These are phyloP conservation scores for Saccharomyces uvarum DNA, from an alignment of 1,139 yeast species.

Conservation along the genomic window DNA sequence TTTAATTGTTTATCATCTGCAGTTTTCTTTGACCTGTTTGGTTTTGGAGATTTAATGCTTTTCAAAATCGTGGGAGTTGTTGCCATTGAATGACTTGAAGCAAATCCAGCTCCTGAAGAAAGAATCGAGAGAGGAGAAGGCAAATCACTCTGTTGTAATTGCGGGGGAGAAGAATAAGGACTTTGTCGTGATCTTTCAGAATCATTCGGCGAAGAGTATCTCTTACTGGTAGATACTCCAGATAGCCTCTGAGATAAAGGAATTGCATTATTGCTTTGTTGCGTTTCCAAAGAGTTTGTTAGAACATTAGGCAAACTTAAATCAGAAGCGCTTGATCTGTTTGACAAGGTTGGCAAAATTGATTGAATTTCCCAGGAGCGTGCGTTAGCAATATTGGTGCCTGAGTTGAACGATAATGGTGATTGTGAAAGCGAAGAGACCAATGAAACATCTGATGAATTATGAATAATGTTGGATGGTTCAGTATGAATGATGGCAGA, in stretches of 20 bases:
- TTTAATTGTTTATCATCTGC: conserved; percentile 19
- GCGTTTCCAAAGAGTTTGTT: conserved; percentile 6
- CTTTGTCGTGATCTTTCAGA: conserved; percentile 4
- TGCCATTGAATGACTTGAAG: conserved; percentile 1
- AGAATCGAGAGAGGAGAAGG: background rate
- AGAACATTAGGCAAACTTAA: conserved; percentile 7
- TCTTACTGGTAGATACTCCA: background rate
- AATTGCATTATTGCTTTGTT: conserved; percentile 1
- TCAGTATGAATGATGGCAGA: background rate
- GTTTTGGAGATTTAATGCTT: conserved; percentile 18
- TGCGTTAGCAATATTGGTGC: conserved; percentile 1
- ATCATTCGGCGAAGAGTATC: conserved; percentile 2
- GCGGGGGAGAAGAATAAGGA: conserved; percentile 2
- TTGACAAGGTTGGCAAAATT: conserved; percentile 9
- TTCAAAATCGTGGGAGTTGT: conserved; percentile 6
- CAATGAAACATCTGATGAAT: background rate
- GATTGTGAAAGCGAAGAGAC: background rate
- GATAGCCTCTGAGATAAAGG: background rate
- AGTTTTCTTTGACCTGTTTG: conserved; percentile 17
- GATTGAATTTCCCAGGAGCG: conserved; percentile 4
- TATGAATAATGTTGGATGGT: conserved; percentile 10
- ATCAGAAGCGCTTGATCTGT: conserved; percentile 10
- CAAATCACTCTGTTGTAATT: background rate
- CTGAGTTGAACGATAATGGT: background rate
- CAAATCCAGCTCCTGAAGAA: background rate